Base-by-base conservation (phyloP, 179 eudicot genomes). In the Amaranthus tricolor region DNA sequence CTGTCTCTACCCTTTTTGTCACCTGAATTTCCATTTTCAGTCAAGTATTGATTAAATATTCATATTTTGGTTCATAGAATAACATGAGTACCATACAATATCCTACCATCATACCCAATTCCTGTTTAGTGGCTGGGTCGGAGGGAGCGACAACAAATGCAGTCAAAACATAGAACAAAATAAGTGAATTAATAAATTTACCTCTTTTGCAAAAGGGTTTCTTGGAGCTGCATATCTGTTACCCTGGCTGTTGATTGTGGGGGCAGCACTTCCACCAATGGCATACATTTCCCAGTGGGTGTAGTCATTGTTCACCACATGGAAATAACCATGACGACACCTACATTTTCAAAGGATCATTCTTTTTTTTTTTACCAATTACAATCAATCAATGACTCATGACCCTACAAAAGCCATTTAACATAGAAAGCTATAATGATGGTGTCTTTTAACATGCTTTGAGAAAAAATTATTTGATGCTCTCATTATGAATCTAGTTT, bases 271-370 rank as follows among this genome's bases (percentile, higher is more conserved):
- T 76, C 85, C 85, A 56, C 85, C 85, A 57, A 82, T 82, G 43
- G 85, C 85, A 21, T 82, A 82, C 85, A 82, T 82, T 70, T 82
- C 82, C 85, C 85, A 82, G 74, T 82, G 85, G 20, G 82, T 82
- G 80, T 82, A 82, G 80, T 79, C 80, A 48, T 82, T 82, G 80
- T 82, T 82, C 62, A 82, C 85, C 53, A 82, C 85, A 65, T 82
- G 85, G 74, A 82, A 82, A 63, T 82, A 82, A 58, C 85, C 85
- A 73, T 76, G 82, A 48, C 85, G 80, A 57, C 85, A 82, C 73
- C 85, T 82, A 61, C 68, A 70, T 56, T 62, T 31, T 74, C 65
- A 58, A 15, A 44, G 24, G 40, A 71, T 8, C 66, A 20, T 60
- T 60, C 15, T 40, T 16, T 56, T 50, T 56, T 50, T 24, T 31